Evolutionary conservation across 2,329 filamentous ascomycete genomes (phyloP), one percentile per base, ranked within the genome.

Genomic region (Volutella citrinella): DNA sequence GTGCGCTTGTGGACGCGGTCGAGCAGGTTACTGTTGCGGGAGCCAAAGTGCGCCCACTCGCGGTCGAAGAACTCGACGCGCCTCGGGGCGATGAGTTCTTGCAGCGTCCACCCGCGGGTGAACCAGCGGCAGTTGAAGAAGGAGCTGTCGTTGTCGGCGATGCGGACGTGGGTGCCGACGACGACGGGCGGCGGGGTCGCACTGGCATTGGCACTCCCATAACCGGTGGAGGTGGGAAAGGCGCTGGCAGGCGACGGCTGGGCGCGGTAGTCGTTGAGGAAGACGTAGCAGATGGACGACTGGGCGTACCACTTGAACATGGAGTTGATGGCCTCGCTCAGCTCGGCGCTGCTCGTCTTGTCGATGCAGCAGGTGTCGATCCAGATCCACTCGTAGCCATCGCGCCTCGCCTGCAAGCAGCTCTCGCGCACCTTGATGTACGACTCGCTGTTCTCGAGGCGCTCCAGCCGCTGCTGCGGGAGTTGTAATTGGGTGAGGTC

Each of bases 301-400:
- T 49, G 32, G 10, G 44, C 38, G 21, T 57, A 57, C 51, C 51
- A 57, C 11, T 42, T 38, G 38, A 55, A n/a, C n/a, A n/a, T n/a
- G n/a, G n/a, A n/a, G n/a, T n/a, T n/a, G n/a, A n/a, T n/a, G n/a
- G n/a, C n/a, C n/a, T n/a, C n/a, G n/a, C n/a, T n/a, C n/a, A n/a
- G n/a, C n/a, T n/a, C n/a, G n/a, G n/a, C n/a, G n/a, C n/a, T n/a
- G n/a, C n/a, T n/a, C n/a, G n/a, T n/a, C n/a, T n/a, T n/a, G n/a
- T n/a, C n/a, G n/a, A n/a, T 55, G 12, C 54, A 57, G 32, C 54
- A 57, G 6, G 52, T 56, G 13, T 57, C 54, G 9, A 57, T 35
- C 52, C 54, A 57, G 8, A 49, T 38, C 11, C 52, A 45, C 4
- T 36, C 11, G 3, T 47, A 24, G 0, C 39, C 34, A 16, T 48